These are phyloP conservation scores for Trichoderma sp. DNA, from an alignment of 2,329 filamentous ascomycete genomes.

Conservation along the genomic window DNA sequence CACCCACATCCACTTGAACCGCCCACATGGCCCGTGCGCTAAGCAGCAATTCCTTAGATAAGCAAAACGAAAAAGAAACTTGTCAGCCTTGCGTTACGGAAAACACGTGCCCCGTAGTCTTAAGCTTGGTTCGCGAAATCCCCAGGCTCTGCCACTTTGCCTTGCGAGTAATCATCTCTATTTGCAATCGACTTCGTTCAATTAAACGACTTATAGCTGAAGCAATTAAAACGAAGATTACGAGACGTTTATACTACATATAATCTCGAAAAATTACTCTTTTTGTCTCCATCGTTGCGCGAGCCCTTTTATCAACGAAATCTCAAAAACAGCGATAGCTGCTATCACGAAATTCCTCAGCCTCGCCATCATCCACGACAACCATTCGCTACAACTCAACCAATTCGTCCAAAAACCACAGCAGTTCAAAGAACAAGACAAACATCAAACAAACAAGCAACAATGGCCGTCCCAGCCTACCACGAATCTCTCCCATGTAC, in stretches of 20 bases:
- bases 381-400: background rate
- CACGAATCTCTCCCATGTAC: slow-evolving; percentile 77
- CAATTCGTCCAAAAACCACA: background rate
- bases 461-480: slow-evolving; percentile 44
- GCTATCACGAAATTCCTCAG: background rate
- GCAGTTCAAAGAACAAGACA: background rate
- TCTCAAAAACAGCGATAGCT: background rate
- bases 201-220: too few species aligned
- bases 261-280: too few species aligned
- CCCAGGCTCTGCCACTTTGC: background rate
- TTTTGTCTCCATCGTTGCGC: background rate
- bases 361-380: background rate
- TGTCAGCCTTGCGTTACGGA: slow-evolving; percentile 15
- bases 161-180: background rate
- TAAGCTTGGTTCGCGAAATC: background rate
- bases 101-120: slow-evolving; percentile 16
- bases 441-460: background rate
- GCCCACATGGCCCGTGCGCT: background rate
- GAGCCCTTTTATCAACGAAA: background rate
- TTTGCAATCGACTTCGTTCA: background rate
- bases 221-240: too few species aligned
- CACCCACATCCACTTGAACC: background rate
- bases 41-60: too few species aligned
- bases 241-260: too few species aligned
- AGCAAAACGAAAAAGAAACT: too few species aligned